phyloP scores from a whole-genome alignment of 192 early-diverging fungal species.

The Umbelopsis vinacea region DNA sequence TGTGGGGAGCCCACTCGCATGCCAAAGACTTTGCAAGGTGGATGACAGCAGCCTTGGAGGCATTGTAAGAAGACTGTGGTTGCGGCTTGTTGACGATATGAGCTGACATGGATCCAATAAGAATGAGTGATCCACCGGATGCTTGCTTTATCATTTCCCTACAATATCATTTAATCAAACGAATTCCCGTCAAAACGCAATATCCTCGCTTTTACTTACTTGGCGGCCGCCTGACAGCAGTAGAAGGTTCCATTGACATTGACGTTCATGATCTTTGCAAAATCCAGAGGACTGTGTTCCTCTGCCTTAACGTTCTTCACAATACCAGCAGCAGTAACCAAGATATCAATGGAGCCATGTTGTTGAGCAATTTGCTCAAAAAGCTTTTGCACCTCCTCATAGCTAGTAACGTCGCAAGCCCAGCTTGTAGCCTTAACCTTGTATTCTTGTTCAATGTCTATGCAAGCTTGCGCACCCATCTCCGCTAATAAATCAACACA shows the following conservation, averaged over 20 bases:
- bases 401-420: constrained; percentile 40
- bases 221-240: constrained; percentile 41
- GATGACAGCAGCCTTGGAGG: constrained; percentile 35
- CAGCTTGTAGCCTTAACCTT: constrained; percentile 34
- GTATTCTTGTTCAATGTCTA: constrained; percentile 15
- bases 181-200: not conserved
- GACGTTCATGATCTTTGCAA: constrained; percentile 37
- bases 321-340: constrained; percentile 44
- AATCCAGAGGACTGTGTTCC: constrained; percentile 34
- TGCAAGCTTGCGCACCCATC: constrained; percentile 24
- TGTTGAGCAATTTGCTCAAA: constrained; percentile 37
- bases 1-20: constrained; percentile 35
- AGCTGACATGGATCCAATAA: constrained; percentile 41
- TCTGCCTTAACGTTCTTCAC: constrained; percentile 35
- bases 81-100: constrained; percentile 39
- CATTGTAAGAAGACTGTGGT: constrained; percentile 33
- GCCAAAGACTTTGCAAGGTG: constrained; percentile 37
- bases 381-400: constrained; percentile 29
- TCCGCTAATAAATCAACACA: constrained; percentile 36
- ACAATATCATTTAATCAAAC: not conserved
- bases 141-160: constrained; percentile 14
- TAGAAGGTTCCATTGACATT: constrained; percentile 43
- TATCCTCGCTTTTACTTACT: constrained; percentile 19
- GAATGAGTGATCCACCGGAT: constrained; percentile 21
- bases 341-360: constrained; percentile 38